Percentiles rank a stretch among this genome's conserved stretches.
phyloP scores from a whole-genome alignment of 768 basidiomycete genomes.

The Lactarius evosmus region DNA sequence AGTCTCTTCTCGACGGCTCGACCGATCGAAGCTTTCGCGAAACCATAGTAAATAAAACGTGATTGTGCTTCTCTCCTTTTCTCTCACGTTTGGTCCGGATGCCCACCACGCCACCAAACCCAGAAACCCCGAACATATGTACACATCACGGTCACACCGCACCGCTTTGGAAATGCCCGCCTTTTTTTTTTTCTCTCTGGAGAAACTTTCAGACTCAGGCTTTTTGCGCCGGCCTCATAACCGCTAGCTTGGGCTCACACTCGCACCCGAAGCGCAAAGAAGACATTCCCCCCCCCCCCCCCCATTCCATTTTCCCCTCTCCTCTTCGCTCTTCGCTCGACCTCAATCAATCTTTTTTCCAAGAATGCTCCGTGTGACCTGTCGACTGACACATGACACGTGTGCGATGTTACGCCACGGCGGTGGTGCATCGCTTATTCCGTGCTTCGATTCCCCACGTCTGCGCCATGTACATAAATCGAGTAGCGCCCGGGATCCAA shows the following conservation, averaged over 20 bases:
- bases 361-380: background rate
- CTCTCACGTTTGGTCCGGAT: slow-evolving; percentile 10
- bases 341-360: too few relatives aligned
- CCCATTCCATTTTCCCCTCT: background rate
- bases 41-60: background rate
- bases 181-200: background rate
- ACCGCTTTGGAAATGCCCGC: background rate
- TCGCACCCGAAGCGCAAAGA: background rate
- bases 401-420: slow-evolving; percentile 9
- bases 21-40: slow-evolving; percentile 13
- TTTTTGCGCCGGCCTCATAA: background rate
- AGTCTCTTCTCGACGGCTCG: slow-evolving; percentile 10
- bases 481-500: slow-evolving; percentile 7
- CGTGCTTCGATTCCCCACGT: slow-evolving; percentile 21
- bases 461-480: slow-evolving; percentile 13
- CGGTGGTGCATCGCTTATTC: slow-evolving; percentile 12
- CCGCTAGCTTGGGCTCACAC: background rate
- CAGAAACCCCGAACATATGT: background rate
- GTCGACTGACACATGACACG: slow-evolving; percentile 10
- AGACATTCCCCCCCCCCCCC: background rate
- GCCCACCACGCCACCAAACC: background rate
- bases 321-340: background rate
- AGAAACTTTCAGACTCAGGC: too few relatives aligned
- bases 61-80: background rate
- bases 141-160: background rate